A percentile compares a stretch with the other conserved stretches of the same genome.
Evolutionary conservation across 768 basidiomycete species (phyloP).

Genomic region (Lactarius quietus): DNA sequence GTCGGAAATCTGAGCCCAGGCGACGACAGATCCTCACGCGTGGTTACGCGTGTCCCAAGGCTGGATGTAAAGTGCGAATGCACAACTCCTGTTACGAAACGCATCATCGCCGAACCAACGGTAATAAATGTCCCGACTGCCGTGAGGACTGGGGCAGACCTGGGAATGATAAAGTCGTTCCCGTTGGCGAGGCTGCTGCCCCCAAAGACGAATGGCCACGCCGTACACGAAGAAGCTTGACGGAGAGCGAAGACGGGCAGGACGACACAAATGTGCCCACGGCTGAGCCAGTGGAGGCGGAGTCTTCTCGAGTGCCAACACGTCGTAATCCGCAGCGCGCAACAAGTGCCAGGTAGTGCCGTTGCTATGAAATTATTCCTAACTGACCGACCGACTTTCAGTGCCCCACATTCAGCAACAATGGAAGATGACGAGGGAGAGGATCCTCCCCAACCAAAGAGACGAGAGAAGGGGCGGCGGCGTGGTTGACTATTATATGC

Average conservation of each 20-base stretch:
- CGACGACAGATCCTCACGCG: conserved; percentile 57
- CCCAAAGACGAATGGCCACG: conserved; percentile 23
- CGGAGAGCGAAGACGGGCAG: conserved; percentile 53
- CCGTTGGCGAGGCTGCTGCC: conserved; percentile 56
- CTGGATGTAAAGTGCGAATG: conserved; percentile 60
- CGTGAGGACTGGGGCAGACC: conserved; percentile 55
- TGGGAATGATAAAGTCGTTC: conserved; percentile 43
- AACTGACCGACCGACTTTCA: conserved; percentile 14
- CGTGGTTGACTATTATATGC: conserved; percentile 7
- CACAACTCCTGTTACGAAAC: conserved; percentile 62
- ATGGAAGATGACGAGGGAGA: conserved; percentile 48
- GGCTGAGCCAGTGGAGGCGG: conserved; percentile 1
- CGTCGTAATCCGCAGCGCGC: conserved; percentile 12
- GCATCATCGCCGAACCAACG: conserved; percentile 46
- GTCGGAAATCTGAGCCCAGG: background rate
- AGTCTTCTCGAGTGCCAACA: conserved; percentile 6
- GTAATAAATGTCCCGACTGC: conserved; percentile 54
- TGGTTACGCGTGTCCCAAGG: conserved; percentile 57
- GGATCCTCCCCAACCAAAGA: conserved; percentile 35
- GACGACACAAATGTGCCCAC: background rate
- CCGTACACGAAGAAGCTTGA: conserved; percentile 19
- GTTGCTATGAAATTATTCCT: background rate
- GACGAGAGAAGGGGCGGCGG: conserved; percentile 23
- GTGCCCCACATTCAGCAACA: conserved; percentile 30
- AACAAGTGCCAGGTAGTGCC: conserved; percentile 7